Evolutionary conservation across 2,329 filamentous ascomycete species (phyloP), one percentile per base, ranked within the genome.

Genomic region (Fusarium sp.): DNA sequence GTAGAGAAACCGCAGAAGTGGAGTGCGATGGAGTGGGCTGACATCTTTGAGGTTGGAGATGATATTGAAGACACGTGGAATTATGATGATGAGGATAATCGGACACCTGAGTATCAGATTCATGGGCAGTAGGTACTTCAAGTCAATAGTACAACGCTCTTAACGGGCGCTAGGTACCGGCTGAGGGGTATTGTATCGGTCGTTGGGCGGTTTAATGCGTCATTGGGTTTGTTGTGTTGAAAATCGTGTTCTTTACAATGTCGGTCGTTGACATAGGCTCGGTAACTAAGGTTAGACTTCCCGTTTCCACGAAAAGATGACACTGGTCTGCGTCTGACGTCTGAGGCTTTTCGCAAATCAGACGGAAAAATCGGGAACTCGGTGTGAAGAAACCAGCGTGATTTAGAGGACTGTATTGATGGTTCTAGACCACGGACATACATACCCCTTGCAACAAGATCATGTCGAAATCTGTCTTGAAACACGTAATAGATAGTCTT

Each of bases 1-100:
- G 66, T 84, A 50, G 80, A 84, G 70, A 79, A 83, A n/a, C 84
- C 84, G 1, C 78, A 78, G 45, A 80, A 80, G 65, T 88, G 86
- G 87, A 77, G 78, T 8, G 52, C 62, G 6, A 71, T 87, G 66
- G 73, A 77, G 5, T 86, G 84, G 84, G 40, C 29, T 4, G 76
- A 82, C 13, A 63, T 67, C 18, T 57, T 18, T 8, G 60, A 63
- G 9, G 22, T 60, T 31, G 34, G 37, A 16, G 34, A 50, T 14
- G 47, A 67, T 3, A 31, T 67, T 9, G 52, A 37, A 24, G 16
- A 57, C 4, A 67, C 59, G 29, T 67, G 64, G 60, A 27, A 62
- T 2, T 29, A 35, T 20, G 37, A 60, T 31, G 47, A 42, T 34
- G 58, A 27, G 6, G 22, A n/a, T 1, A 34, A 5, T 24, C 22